Evolutionary conservation across 768 basidiomycete genomes (phyloP).

Genomic region (Suillus bovinus): DNA sequence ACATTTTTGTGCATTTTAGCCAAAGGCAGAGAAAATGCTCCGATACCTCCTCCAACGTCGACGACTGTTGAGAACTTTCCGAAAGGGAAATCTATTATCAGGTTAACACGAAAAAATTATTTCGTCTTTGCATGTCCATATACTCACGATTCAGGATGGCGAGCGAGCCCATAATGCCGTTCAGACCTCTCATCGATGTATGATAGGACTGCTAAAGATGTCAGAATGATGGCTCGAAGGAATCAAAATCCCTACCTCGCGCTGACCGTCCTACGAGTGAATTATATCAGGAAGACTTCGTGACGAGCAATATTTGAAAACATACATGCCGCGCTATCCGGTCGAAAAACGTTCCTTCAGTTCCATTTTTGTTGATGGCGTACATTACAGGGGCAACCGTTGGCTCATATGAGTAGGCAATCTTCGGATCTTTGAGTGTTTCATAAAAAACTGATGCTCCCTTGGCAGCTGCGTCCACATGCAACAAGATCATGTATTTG

Average conservation of each 20-base stretch:
- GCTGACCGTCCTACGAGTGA: slow-evolving; percentile 15
- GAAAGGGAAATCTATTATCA: too few relatives aligned
- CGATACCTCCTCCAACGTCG: slow-evolving; percentile 37
- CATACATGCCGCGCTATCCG: slow-evolving; percentile 24
- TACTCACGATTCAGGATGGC: neutral
- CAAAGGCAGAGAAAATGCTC: slow-evolving; percentile 32
- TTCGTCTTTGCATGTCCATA: too few relatives aligned
- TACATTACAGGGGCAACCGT: slow-evolving; percentile 23
- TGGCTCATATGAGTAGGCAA: slow-evolving; percentile 22
- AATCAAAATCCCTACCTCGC: slow-evolving; percentile 18
- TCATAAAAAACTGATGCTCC: slow-evolving; percentile 28
- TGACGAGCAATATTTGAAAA: neutral
- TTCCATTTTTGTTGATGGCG: slow-evolving; percentile 20
- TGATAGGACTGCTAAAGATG: slow-evolving; percentile 20
- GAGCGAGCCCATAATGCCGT: slow-evolving; percentile 25
- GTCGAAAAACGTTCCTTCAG: slow-evolving; percentile 25
- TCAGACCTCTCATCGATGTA: slow-evolving; percentile 24
- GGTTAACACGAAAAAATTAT: too few relatives aligned
- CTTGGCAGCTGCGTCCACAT: slow-evolving; percentile 19
- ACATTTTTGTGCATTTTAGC: slow-evolving; percentile 28
- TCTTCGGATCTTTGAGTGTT: slow-evolving; percentile 25
- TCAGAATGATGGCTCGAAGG: neutral
- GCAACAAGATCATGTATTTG: slow-evolving; percentile 21
- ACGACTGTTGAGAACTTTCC: slow-evolving; percentile 26
- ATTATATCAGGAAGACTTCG: neutral